Percentiles rank a stretch among this genome's conserved stretches.
These are phyloP conservation scores for Carex arenaria DNA, from an alignment of 202 grass and related monocot genomes.

Conservation along the genomic window DNA sequence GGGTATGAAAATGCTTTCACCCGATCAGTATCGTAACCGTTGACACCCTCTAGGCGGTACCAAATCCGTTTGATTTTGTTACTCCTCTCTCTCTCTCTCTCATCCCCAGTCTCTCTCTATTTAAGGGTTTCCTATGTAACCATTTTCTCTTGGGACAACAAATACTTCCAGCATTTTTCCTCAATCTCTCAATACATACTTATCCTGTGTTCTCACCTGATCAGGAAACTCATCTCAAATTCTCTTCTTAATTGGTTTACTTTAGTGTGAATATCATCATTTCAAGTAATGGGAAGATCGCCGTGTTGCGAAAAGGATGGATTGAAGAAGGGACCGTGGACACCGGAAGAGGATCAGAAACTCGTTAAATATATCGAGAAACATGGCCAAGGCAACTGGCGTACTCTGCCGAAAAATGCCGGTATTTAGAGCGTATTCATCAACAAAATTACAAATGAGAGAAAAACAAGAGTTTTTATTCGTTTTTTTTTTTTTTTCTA, in stretches of 20 bases:
- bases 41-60: constrained; percentile 48
- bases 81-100: neutral
- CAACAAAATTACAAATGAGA: neutral
- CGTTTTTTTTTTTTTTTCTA: neutral
- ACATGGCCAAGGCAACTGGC: constrained; percentile 81
- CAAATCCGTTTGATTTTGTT: constrained; percentile 67
- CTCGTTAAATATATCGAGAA: constrained; percentile 80
- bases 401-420: constrained; percentile 81
- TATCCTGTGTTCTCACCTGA: constrained; percentile 8
- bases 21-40: too few relatives aligned
- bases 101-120: constrained; percentile 30
- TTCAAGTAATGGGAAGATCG: constrained; percentile 56
- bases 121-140: constrained; percentile 34
- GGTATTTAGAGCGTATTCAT: constrained; percentile 29
- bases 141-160: constrained; percentile 17
- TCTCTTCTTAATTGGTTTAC: neutral
- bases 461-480: neutral
- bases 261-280: neutral
- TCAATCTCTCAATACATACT: constrained; percentile 1
- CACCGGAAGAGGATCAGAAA: constrained; percentile 82
- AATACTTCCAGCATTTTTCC: constrained; percentile 16
- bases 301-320: constrained; percentile 87
- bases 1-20: too few relatives aligned
- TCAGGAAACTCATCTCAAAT: neutral
- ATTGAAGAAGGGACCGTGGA: constrained; percentile 95